phyloP scores from a whole-genome alignment of 2,329 filamentous ascomycete species.

The Trichoderma pleuroti region DNA sequence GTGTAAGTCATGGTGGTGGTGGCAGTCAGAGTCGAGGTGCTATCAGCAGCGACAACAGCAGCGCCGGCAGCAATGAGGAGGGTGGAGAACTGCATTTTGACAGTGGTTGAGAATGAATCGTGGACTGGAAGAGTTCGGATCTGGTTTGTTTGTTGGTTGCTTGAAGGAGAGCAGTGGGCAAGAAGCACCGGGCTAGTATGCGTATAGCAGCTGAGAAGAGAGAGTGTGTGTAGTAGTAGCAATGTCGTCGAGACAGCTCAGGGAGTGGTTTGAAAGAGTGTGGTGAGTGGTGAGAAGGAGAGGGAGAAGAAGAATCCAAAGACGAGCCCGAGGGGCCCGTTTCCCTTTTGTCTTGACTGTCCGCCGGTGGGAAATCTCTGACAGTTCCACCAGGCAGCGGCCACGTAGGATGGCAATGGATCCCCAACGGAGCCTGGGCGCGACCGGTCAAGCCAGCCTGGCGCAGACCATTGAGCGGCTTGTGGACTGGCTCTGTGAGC shows the following conservation, averaged over 20 bases:
- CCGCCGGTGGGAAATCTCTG: conserved; percentile 17
- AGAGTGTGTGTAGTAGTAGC: not conserved
- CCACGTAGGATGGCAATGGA: conserved; percentile 16
- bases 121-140: not conserved
- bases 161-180: conserved; percentile 9
- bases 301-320: not conserved
- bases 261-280: conserved; percentile 10
- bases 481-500: conserved; percentile 10
- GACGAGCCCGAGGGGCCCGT: not conserved
- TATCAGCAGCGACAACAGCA: conserved; percentile 30
- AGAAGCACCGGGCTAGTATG: conserved; percentile 7
- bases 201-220: not conserved
- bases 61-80: conserved; percentile 40
- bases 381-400: conserved; percentile 17
- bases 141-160: not conserved
- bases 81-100: conserved; percentile 47
- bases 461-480: conserved; percentile 17
- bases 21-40: conserved; percentile 42
- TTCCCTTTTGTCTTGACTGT: conserved; percentile 15
- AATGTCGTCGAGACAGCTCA: conserved; percentile 14
- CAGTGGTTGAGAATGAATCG: not conserved
- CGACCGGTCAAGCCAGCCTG: conserved; percentile 11
- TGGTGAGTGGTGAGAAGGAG: not conserved
- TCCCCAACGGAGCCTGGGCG: conserved; percentile 13
- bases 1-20: conserved; percentile 45